These are phyloP conservation scores for Fusarium sp. DNA, from an alignment of 2,329 filamentous ascomycete genomes.

Conservation along the genomic window DNA sequence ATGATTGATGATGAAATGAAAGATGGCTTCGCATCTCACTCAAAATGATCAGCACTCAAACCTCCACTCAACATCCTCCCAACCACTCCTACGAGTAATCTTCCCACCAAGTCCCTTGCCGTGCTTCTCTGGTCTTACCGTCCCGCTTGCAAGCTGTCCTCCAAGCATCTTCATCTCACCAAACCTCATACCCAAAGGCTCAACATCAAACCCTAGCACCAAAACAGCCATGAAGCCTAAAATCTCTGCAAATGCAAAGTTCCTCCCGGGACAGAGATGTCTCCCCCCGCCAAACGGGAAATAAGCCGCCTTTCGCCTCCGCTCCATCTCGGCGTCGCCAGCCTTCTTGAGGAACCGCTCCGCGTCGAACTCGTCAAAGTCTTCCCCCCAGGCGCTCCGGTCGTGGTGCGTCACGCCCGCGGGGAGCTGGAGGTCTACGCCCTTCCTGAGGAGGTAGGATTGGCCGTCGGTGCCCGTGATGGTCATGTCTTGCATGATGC, in stretches of 20 bases:
- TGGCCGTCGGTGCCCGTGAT: slow-evolving; percentile 45
- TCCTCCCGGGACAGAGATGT: slow-evolving; percentile 50
- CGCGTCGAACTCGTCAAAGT: slow-evolving; percentile 37
- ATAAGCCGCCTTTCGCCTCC: slow-evolving; percentile 39
- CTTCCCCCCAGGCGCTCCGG: slow-evolving; percentile 39
- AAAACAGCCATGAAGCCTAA: slow-evolving; percentile 46
- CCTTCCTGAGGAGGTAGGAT: slow-evolving; percentile 47
- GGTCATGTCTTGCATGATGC: slow-evolving; percentile 55
- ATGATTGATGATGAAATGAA: slow-evolving; percentile 15
- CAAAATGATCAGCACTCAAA: slow-evolving; percentile 32
- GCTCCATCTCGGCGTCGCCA: slow-evolving; percentile 11
- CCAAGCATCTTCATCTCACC: slow-evolving; percentile 31
- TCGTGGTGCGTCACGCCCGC: slow-evolving; percentile 41
- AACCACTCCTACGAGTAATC: slow-evolving; percentile 21
- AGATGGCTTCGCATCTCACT: slow-evolving; percentile 13
- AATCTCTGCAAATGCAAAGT: slow-evolving; percentile 51
- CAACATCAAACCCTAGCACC: slow-evolving; percentile 48
- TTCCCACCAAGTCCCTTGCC: slow-evolving; percentile 33
- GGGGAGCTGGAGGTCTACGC: slow-evolving; percentile 45
- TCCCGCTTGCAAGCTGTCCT: slow-evolving; percentile 30
- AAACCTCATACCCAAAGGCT: slow-evolving; percentile 29
- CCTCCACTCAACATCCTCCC: slow-evolving; percentile 35
- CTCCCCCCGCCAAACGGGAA: slow-evolving; percentile 50
- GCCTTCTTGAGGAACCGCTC: slow-evolving; percentile 40
- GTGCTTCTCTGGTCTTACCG: slow-evolving; percentile 31